Percentiles rank a stretch among this genome's conserved stretches.
These are phyloP conservation scores for Mycena haematopus DNA, from an alignment of 768 basidiomycete genomes.

Conservation along the genomic window DNA sequence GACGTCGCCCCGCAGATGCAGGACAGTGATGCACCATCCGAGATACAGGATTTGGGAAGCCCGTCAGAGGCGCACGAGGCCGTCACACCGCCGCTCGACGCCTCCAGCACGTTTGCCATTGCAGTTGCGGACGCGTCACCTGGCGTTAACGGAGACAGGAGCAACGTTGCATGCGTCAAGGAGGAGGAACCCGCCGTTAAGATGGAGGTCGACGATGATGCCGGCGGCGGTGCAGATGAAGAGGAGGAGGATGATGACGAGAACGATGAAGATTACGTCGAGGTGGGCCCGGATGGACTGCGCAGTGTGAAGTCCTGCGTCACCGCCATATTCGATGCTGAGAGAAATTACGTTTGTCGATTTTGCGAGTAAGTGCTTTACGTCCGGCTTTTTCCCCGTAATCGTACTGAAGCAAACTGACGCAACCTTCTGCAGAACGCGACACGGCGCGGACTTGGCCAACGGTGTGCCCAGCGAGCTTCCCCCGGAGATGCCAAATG, in stretches of 20 bases:
- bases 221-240: slow-evolving; percentile 14
- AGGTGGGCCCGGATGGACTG: slow-evolving; percentile 50
- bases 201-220: slow-evolving; percentile 21
- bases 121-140: not conserved
- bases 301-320: slow-evolving; percentile 49
- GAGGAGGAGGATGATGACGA: slow-evolving; percentile 41
- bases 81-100: slow-evolving; percentile 15
- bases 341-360: slow-evolving; percentile 40
- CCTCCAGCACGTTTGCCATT: not conserved
- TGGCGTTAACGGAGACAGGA: slow-evolving; percentile 2
- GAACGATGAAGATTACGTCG: slow-evolving; percentile 41
- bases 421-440: slow-evolving; percentile 38
- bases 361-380: slow-evolving; percentile 56
- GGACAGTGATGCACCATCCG: not conserved
- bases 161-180: slow-evolving; percentile 6
- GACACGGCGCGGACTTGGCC: slow-evolving; percentile 39
- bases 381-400: not conserved
- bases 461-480: slow-evolving; percentile 28
- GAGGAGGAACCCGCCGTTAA: slow-evolving; percentile 10
- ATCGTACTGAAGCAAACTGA: not conserved
- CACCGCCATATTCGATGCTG: slow-evolving; percentile 46
- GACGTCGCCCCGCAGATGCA: not conserved
- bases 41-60: not conserved
- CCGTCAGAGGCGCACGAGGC: slow-evolving; percentile 25
- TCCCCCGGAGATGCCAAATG: slow-evolving; percentile 44